These are phyloP conservation scores for Cenchrus purpureus DNA, from an alignment of 176 grass and related monocot genomes.

Conservation along the genomic window DNA sequence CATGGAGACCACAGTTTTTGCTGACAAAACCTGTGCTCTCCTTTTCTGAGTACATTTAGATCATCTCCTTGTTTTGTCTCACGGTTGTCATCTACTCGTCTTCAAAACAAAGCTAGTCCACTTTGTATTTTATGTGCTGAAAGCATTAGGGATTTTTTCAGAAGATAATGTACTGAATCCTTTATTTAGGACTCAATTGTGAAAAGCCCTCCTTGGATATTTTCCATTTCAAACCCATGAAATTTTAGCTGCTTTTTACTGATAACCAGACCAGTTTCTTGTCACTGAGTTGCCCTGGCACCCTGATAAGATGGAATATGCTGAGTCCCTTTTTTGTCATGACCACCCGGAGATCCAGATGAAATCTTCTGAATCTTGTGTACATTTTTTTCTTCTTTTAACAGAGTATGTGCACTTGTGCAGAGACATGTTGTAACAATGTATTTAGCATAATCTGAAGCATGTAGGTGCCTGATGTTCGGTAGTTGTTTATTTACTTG, in stretches of 20 bases:
- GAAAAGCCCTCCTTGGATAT: background rate
- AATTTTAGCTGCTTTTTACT: background rate
- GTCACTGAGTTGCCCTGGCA: background rate
- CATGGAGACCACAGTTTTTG: background rate
- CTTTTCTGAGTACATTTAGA: background rate
- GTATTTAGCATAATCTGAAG: background rate
- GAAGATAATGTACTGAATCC: background rate
- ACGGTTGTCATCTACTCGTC: background rate
- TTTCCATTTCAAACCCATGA: background rate
- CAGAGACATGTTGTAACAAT: background rate
- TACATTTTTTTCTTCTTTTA: background rate
- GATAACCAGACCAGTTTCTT: background rate
- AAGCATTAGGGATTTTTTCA: background rate
- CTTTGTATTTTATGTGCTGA: background rate
- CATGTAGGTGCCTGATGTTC: background rate
- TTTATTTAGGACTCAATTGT: background rate
- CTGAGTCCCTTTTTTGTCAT: background rate
- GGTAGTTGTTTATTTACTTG: background rate
- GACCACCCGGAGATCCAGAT: background rate
- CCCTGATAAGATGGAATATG: background rate
- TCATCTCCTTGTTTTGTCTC: background rate
- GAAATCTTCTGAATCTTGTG: background rate
- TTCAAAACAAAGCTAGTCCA: slow-evolving; percentile 15
- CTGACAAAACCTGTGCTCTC: background rate
- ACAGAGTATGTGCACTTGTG: background rate